Base-by-base conservation (phyloP, 495 filamentous ascomycete species). In the Trichoderma reesei region DNA sequence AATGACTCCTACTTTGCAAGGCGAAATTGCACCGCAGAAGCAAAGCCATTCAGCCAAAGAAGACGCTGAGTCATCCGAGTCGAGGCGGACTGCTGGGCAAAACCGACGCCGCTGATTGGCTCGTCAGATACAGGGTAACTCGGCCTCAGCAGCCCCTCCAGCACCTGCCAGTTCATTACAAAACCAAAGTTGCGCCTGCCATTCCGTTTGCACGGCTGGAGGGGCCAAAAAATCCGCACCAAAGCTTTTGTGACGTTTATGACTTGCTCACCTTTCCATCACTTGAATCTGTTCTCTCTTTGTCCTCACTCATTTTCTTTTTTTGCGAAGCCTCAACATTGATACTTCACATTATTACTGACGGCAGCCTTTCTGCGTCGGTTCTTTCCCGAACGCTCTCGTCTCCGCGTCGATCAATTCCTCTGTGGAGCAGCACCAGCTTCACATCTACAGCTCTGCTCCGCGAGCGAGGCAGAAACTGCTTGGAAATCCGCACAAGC, bases 241-340 rank as follows among this genome's bases (percentile, higher is more conserved):
- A 31, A 60, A 6, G 56, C 63, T 51, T 72, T 72, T 67, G 72
- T 70, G 65, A 63, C 54, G 39, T 39, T 39, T 11, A 39, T 14
- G 7, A 5, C 42, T 46, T 46, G 13, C 8, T 46, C 42, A 16
- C 13, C 13, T 16, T 46, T 46, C 42, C 7, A 16, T 18, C n/a
- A 14, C 13, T 46, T 11, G 13, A 26, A 26, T 26, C 26, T 26
- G 0, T 26, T 1, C 26, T 46, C 42, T 46, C 13, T 56, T 56
- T 33, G 51, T 26, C 46, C 3, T 20, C 20, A 56, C 26, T 56
- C 16, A 7, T 2, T 3, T 3, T 8, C 18, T 33, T 33, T 56
- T 33, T 34, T 5, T 1, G 8, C 18, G 38, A 9, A 16, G 10
- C 13, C 42, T 16, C 42, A 46, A 18, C 16, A 46, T 46, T 1